Evolutionary conservation across 108 stramenopile species (phyloP), one percentile per base, ranked within the genome.

Genomic region (Mediolabrus comicus): DNA sequence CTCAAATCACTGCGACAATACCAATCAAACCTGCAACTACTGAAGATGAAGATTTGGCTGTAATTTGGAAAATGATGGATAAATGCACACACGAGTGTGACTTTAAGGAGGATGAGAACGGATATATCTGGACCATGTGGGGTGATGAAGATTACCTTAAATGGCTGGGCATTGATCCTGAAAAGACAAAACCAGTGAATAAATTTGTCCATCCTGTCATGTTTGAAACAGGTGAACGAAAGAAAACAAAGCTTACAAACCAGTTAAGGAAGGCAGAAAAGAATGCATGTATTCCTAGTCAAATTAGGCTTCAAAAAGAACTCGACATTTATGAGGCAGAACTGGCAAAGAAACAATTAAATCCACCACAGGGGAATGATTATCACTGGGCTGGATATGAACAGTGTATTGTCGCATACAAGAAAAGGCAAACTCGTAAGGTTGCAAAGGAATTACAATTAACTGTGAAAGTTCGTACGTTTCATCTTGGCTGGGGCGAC

Each of bases 391-490:
- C 62, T 19, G 25, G 22, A 24, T 7, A 41, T 9, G 62, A 43
- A 16, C 4, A 62, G 25, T 62, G 33, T 35, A 4, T 62, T 22
- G 62, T 62, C 4, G 7, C 62, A 7, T 62, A 41, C 62, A 62
- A 62, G 39, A 62, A 62, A 25, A 62, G 4, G 19, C 62, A 62
- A 25, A 41, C 62, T 13, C 34, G 25, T n/a, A 62, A 39, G 57
- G 8, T 4, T 3, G 57, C 8, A 6, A 58, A 58, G 22, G 27
- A 58, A 30, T 2, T 58, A 16, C 57, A 58, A 27, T 25, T 58
- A 25, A 27, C 27, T 4, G 57, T 58, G 4, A 58, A 8, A 6
- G 57, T 58, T 4, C 57, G 57, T 6, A 58, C 57, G 25, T n/a
- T 2, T 25, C 26, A 58, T 30, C 26, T 58, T 3, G 57, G 57